Percentiles rank a stretch among this genome's conserved stretches.
phyloP scores from a whole-genome alignment of 345 rosid genomes.

The Salix koriyanagi region DNA sequence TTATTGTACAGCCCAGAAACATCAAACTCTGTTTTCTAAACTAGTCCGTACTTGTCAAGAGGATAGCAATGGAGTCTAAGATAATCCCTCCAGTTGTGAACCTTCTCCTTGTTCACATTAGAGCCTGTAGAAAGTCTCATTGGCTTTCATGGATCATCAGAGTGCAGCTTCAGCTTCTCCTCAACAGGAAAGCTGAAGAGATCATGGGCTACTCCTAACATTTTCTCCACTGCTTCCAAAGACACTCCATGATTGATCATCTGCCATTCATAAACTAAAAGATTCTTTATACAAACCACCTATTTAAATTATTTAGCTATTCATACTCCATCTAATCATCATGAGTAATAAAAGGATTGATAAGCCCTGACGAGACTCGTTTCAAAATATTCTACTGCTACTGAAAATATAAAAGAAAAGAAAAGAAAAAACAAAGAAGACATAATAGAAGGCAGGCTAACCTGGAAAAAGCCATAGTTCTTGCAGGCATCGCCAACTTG shows the following conservation, averaged over 20 bases:
- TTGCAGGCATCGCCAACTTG: slow-evolving; percentile 54
- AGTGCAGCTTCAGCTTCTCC: slow-evolving; percentile 78
- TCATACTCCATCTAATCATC: neutral
- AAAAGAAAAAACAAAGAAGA: neutral
- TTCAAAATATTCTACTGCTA: too few species aligned
- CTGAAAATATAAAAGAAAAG: too few species aligned
- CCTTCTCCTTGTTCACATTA: slow-evolving; percentile 68
- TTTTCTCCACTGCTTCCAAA: slow-evolving; percentile 30
- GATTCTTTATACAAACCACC: neutral
- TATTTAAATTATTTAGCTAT: too few species aligned
- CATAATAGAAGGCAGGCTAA: neutral
- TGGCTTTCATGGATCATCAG: slow-evolving; percentile 79
- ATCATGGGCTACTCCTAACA: slow-evolving; percentile 47
- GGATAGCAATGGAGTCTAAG: slow-evolving; percentile 80
- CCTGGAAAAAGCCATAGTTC: slow-evolving; percentile 71
- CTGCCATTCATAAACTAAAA: slow-evolving; percentile 26
- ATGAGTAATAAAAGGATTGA: too few species aligned
- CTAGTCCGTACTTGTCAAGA: slow-evolving; percentile 41
- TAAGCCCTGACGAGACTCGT: too few species aligned
- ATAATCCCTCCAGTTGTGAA: slow-evolving; percentile 87
- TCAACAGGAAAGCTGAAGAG: slow-evolving; percentile 65
- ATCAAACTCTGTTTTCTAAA: too few species aligned
- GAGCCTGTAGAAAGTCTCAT: slow-evolving; percentile 78
- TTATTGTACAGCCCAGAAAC: too few species aligned
- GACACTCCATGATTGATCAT: slow-evolving; percentile 65